A percentile compares a stretch with the other conserved stretches of the same genome.
phyloP scores from a whole-genome alignment of 2,329 filamentous ascomycete species.

The Neonectria ditissima region DNA sequence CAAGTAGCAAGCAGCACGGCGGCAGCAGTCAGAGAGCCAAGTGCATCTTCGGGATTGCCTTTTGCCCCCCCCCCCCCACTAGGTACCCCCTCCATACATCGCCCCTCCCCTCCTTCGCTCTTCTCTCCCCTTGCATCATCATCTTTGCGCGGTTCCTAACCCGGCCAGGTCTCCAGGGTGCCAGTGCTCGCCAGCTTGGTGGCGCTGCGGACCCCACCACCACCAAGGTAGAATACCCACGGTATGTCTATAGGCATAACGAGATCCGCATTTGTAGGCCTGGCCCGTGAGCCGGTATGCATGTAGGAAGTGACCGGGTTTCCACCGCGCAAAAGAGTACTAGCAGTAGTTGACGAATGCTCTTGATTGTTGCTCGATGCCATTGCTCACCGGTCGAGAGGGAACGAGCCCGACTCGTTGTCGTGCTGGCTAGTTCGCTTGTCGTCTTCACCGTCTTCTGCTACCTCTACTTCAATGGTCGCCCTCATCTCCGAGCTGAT shows the following conservation, averaged over 20 bases:
- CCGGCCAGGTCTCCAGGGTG: slow-evolving; percentile 27
- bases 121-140: slow-evolving; percentile 44
- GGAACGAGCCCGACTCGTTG: background rate
- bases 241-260: slow-evolving; percentile 27
- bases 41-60: slow-evolving; percentile 25
- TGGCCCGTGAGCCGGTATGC: slow-evolving; percentile 22
- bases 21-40: slow-evolving; percentile 35
- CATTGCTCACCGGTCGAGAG: background rate
- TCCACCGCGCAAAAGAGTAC: background rate
- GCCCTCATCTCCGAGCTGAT: background rate
- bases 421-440: background rate
- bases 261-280: background rate
- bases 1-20: slow-evolving; percentile 34
- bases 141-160: slow-evolving; percentile 25
- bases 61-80: slow-evolving; percentile 23
- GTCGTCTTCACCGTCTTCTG: slow-evolving; percentile 6
- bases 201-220: slow-evolving; percentile 22
- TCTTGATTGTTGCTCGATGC: background rate
- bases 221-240: background rate
- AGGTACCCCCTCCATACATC: slow-evolving; percentile 30
- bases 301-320: slow-evolving; percentile 12
- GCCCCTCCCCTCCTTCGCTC: slow-evolving; percentile 29
- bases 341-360: background rate
- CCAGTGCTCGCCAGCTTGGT: slow-evolving; percentile 2
- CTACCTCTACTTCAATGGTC: background rate